Evolutionary conservation across 192 early-diverging fungal genomes (phyloP).

Genomic region (Coemansia sp.): DNA sequence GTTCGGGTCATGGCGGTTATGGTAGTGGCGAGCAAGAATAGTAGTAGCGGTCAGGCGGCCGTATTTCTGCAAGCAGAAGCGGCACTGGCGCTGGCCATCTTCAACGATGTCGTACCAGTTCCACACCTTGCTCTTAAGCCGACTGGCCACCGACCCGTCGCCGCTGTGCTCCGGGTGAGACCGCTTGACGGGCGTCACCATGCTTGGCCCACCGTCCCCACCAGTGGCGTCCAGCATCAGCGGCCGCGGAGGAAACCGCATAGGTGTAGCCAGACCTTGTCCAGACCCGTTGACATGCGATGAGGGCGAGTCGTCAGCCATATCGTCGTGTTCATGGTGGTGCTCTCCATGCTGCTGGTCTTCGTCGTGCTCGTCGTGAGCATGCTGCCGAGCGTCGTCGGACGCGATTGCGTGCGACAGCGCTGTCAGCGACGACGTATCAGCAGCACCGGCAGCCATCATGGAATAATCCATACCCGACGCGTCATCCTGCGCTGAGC

Average conservation of each 20-base stretch:
- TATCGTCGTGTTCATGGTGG: conserved; percentile 13
- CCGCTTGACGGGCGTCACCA: conserved; percentile 35
- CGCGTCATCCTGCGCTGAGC: conserved; percentile 16
- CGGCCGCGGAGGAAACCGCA: conserved; percentile 16
- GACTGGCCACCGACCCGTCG: conserved; percentile 23
- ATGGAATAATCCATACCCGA: conserved; percentile 35
- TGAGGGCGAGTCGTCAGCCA: conserved; percentile 9
- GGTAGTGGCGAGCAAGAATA: conserved; percentile 49
- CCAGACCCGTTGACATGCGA: not conserved
- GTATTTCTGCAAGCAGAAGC: conserved; percentile 47
- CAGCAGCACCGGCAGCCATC: conserved; percentile 25
- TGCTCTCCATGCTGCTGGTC: not conserved
- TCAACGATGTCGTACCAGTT: conserved; percentile 47
- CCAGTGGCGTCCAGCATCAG: conserved; percentile 12
- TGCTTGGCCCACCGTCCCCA: not conserved
- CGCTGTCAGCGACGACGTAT: conserved; percentile 35
- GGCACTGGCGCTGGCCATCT: conserved; percentile 48
- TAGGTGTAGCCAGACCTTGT: conserved; percentile 8
- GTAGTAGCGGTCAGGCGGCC: conserved; percentile 51
- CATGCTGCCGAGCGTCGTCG: conserved; percentile 7
- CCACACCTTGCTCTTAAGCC: conserved; percentile 54
- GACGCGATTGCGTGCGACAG: conserved; percentile 45
- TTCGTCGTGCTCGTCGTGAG: conserved; percentile 5
- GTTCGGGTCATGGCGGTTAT: conserved; percentile 42
- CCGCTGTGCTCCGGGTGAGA: conserved; percentile 14